These are phyloP conservation scores for Fusarium beomiforme DNA, from an alignment of 2,329 filamentous ascomycete genomes.

Conservation along the genomic window DNA sequence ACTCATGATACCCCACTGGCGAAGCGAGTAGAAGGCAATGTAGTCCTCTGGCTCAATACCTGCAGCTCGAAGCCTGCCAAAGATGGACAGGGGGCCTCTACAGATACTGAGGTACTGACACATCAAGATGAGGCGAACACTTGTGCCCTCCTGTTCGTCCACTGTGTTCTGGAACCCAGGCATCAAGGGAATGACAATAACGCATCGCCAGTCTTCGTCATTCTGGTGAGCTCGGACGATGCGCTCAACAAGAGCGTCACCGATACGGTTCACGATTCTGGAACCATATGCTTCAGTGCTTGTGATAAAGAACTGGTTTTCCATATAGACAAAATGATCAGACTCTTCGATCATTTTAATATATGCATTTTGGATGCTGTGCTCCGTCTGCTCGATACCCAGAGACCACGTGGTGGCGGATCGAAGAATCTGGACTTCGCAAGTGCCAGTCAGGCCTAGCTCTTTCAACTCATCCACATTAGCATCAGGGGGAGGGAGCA, in stretches of 20 bases:
- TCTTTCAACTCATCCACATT: conserved; percentile 85
- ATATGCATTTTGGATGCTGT: conserved; percentile 96
- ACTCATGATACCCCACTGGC: conserved; percentile 92
- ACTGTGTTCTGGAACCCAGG: conserved; percentile 99
- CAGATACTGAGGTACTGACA: conserved; percentile 98
- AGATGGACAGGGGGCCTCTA: conserved; percentile 90
- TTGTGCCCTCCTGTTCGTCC: conserved; percentile 91
- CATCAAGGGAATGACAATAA: conserved; percentile 93
- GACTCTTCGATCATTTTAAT: conserved; percentile 94
- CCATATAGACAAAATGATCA: conserved; percentile 97
- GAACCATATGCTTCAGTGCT: conserved; percentile 89
- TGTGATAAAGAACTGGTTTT: conserved; percentile 98
- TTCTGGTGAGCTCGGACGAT: conserved; percentile 86
- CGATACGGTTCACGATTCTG: conserved; percentile 91
- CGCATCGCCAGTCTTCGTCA: conserved; percentile 88
- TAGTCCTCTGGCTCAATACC: conserved; percentile 95
- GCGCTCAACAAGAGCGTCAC: conserved; percentile 91
- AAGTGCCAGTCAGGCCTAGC: conserved; percentile 90
- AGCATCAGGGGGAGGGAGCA: conserved; percentile 93
- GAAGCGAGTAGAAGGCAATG: conserved; percentile 92
- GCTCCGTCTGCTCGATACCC: conserved; percentile 86
- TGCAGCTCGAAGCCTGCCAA: conserved; percentile 79
- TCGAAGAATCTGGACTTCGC: conserved; percentile 94
- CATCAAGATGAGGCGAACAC: conserved; percentile 94
- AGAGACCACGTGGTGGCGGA: conserved; percentile 93